phyloP scores from a whole-genome alignment of 805 yeast species.

The Barnettozyma wickerhamii region DNA sequence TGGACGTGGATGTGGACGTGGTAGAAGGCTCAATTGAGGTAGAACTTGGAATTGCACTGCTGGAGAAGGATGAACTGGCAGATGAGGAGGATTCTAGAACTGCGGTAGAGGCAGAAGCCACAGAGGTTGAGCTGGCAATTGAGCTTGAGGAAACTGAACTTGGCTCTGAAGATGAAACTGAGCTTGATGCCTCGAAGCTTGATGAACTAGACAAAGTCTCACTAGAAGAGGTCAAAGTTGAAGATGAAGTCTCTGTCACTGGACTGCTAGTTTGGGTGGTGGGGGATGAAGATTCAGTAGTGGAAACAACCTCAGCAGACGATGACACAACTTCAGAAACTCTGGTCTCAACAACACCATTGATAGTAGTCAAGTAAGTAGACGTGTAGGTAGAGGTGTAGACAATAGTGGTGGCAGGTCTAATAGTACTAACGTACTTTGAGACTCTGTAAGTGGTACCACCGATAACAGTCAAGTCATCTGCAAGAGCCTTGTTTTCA shows the following conservation, averaged over 20 bases:
- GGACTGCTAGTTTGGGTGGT: not conserved
- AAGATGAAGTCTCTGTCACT: not conserved
- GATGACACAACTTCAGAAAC: constrained; percentile 11
- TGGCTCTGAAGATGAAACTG: not conserved
- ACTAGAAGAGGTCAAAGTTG: constrained; percentile 3
- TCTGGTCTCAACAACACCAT: constrained; percentile 19
- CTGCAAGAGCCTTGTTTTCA: constrained; percentile 3
- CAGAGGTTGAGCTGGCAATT: not conserved
- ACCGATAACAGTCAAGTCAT: constrained; percentile 17
- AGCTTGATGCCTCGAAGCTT: not conserved
- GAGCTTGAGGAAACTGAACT: not conserved
- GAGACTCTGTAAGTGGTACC: constrained; percentile 25
- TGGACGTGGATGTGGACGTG: constrained; percentile 6
- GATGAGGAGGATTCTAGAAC: not conserved
- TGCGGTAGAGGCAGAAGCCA: not conserved
- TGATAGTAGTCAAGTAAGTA: constrained; percentile 19
- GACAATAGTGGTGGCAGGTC: constrained; percentile 18
- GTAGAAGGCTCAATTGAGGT: constrained; percentile 1
- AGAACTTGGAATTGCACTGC: constrained; percentile 2
- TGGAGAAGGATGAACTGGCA: not conserved
- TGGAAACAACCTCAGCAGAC: constrained; percentile 6
- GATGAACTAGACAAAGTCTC: constrained; percentile 7
- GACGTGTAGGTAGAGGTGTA: constrained; percentile 7
- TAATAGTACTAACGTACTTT: constrained; percentile 22
- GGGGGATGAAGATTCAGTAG: constrained; percentile 6